Evolutionary conservation across 352 stramenopile species (phyloP).

Genomic region (Phytophthora litchii): DNA sequence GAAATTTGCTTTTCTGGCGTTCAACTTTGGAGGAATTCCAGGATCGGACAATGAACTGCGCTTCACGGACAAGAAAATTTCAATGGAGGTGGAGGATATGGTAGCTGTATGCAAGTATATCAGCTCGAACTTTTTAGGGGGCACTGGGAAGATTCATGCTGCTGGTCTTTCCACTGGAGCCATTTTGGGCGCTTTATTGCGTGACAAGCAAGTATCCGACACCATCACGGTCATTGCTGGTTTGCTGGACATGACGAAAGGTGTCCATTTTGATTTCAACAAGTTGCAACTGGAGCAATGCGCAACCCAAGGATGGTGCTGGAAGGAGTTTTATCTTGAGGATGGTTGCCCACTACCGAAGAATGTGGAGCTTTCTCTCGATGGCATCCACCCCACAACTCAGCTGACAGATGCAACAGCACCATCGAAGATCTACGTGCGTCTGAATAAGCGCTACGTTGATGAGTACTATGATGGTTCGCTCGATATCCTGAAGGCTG

Average conservation of each 20-base stretch:
- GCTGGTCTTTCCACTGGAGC: conserved; percentile 77
- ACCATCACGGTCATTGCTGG: conserved; percentile 68
- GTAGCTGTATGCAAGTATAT: conserved; percentile 56
- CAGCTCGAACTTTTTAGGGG: conserved; percentile 32
- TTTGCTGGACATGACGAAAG: conserved; percentile 51
- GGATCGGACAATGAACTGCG: conserved; percentile 60
- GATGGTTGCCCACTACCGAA: conserved; percentile 43
- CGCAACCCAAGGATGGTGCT: conserved; percentile 47
- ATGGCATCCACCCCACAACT: conserved; percentile 35
- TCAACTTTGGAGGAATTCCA: conserved; percentile 74
- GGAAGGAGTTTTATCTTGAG: conserved; percentile 77
- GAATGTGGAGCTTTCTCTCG: conserved; percentile 46
- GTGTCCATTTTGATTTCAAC: conserved; percentile 67
- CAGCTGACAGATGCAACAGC: conserved; percentile 19
- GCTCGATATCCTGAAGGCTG: conserved; percentile 50
- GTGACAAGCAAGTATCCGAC: conserved; percentile 44
- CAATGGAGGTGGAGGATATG: conserved; percentile 60
- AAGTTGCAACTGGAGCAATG: conserved; percentile 51
- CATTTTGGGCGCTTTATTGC: conserved; percentile 67
- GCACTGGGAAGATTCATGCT: conserved; percentile 50
- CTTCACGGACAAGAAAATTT: conserved; percentile 61
- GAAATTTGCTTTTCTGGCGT: conserved; percentile 47
- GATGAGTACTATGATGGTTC: conserved; percentile 51
- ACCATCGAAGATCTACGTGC: conserved; percentile 60
- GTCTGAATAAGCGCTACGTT: conserved; percentile 54